Base-by-base conservation (phyloP, 1,284 basidiomycete species). In the Cryptococcus hybrid region DNA sequence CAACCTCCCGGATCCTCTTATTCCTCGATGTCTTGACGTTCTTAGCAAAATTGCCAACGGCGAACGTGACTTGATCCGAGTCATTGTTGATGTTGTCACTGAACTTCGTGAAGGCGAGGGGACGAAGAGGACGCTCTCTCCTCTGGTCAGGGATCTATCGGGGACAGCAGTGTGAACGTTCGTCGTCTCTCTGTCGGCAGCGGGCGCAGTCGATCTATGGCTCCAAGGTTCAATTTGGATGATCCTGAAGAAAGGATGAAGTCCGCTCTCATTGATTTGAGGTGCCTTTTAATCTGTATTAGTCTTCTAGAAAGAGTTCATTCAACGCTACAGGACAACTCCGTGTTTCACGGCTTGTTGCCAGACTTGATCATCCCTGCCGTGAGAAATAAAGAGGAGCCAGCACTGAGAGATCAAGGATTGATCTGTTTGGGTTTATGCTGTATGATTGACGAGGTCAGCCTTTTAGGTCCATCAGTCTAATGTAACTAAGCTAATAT, bases 51-150 rank as follows among this genome's bases (percentile, higher is more conserved):
- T 97, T 39, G 86, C 89, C 37, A 84, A 89, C 3, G 88, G 85
- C 37, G 94, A 99, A 78, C 82, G 88, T 9, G 95, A 98, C 72
- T 84, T 98, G 51, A 92, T 98, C 72, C 87, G 92, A 1, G 86
- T 99, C 36, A 87, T 97, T 2, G 94, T 98, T 24, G 95, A 99
- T 69, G 87, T 96, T 24, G 87, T 97, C 3, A 88, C 93, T 53
- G 89, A 92, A 60, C 81, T 95, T 12, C 83, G 92, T 13, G 69
- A 70, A 35, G 79, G 76, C 30, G 82, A 84, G 18, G 83, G 0
- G 77, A 67, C 37, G 84, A 84, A 1, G 77, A 68, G 36, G 75
- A 70, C 47, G 12, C 45, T 24, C 45, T 3, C 9, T n/a, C 13
- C 45, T 24, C 61, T 7, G 62, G 64, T 42, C 62, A 64, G 48